Conservation (phyloP, 768 basidiomycete species). For the Lyophyllum semitale region DNA sequence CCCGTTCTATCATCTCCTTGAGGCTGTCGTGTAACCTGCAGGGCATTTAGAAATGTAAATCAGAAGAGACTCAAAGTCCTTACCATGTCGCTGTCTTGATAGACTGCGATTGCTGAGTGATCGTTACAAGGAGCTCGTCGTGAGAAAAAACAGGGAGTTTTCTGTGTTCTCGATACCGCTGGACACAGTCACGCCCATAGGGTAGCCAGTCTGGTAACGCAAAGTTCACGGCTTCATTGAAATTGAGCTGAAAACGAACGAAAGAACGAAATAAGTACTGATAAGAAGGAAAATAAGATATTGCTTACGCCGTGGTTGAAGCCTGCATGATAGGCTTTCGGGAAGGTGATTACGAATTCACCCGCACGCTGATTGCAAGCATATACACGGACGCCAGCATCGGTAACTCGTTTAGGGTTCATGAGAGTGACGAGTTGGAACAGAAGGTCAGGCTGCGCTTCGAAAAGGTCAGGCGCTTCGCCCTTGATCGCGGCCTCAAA, state of each 20-base stretch:
- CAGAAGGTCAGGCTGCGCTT: constrained; percentile 94
- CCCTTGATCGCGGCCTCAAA: constrained; percentile 94
- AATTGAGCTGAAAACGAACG: constrained; percentile 86
- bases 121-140: constrained; percentile 95
- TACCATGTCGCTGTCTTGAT: constrained; percentile 95
- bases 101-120: constrained; percentile 90
- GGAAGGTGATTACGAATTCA: constrained; percentile 97
- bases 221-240: constrained; percentile 99
- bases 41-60: neutral
- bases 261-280: constrained; percentile 19
- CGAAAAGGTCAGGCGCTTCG: constrained; percentile 97
- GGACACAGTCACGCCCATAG: constrained; percentile 84
- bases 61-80: constrained; percentile 20
- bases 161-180: constrained; percentile 85
- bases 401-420: constrained; percentile 85
- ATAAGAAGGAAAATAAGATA: neutral
- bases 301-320: constrained; percentile 94
- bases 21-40: constrained; percentile 82
- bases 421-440: constrained; percentile 98
- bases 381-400: constrained; percentile 89
- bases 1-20: constrained; percentile 86
- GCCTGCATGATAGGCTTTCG: constrained; percentile 96
- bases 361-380: constrained; percentile 96
- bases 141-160: constrained; percentile 98
- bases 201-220: constrained; percentile 95